Conservation (phyloP, 2,329 filamentous ascomycete species). For the Apiospora marii region DNA sequence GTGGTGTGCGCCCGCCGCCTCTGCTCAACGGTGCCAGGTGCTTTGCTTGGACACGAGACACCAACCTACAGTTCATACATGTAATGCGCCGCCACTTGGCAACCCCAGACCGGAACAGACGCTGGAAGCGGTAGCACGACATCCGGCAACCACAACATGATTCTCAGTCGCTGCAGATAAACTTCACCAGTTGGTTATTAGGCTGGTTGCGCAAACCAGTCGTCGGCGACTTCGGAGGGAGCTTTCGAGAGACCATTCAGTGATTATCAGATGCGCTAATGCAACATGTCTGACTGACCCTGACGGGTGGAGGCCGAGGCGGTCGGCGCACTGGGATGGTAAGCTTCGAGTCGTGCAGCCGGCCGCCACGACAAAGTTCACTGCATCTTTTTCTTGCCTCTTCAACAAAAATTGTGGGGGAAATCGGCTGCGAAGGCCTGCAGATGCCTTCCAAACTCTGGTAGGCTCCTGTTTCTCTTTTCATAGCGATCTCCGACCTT, state of each 20-base stretch:
- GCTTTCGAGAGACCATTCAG: neutral
- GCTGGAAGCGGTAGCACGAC: neutral
- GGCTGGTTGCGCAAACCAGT: neutral
- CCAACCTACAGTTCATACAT: neutral
- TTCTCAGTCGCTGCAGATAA: neutral
- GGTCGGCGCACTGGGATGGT: neutral
- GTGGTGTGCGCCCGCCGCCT: neutral
- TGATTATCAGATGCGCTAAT: conserved; percentile 12
- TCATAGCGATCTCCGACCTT: neutral
- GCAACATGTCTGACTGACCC: conserved; percentile 18
- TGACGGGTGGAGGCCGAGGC: neutral
- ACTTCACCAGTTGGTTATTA: neutral
- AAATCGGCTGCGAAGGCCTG: neutral
- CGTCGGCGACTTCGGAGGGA: conserved; percentile 2
- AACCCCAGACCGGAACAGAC: neutral
- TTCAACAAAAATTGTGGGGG: conserved; percentile 9
- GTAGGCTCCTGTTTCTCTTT: neutral
- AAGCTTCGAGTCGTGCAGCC: conserved; percentile 9
- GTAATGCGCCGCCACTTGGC: conserved; percentile 10
- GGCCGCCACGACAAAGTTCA: conserved; percentile 4
- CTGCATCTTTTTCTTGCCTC: neutral
- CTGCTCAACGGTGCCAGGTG: neutral
- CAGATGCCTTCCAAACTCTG: neutral
- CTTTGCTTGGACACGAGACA: conserved; percentile 8
- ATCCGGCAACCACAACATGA: neutral